A percentile compares a stretch with the other conserved stretches of the same genome.
Evolutionary conservation across 495 filamentous ascomycete genomes (phyloP).

Genomic region (Neurospora sp.): DNA sequence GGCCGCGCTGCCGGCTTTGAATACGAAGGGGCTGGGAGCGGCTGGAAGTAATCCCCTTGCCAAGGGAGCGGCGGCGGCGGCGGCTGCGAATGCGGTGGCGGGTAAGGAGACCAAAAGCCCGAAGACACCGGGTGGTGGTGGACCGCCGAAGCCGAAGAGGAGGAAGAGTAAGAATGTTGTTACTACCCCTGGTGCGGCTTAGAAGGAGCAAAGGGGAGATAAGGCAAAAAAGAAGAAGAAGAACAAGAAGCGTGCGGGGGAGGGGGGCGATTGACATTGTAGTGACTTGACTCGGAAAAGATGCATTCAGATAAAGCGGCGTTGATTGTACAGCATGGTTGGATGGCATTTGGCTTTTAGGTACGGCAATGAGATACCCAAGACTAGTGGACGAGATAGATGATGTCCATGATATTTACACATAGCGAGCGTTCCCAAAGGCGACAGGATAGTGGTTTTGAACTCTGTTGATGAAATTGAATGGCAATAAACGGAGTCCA

Average conservation of each 20-base stretch:
- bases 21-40: slow-evolving; percentile 17
- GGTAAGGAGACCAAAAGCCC: slow-evolving; percentile 40
- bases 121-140: slow-evolving; percentile 33
- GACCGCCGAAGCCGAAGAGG: slow-evolving; percentile 42
- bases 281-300: background rate
- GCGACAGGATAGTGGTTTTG: too few relatives aligned
- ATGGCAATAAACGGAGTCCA: background rate
- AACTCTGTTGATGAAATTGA: too few relatives aligned
- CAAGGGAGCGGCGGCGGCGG: slow-evolving; percentile 6
- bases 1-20: slow-evolving; percentile 19
- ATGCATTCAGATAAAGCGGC: background rate
- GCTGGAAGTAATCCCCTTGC: slow-evolving; percentile 25
- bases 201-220: background rate
- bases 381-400: background rate
- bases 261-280: background rate
- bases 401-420: background rate
- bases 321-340: background rate
- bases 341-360: background rate
- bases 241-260: background rate
- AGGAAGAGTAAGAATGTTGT: slow-evolving; percentile 49
- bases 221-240: background rate
- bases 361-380: background rate
- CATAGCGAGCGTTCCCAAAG: background rate
- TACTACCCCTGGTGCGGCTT: slow-evolving; percentile 12
- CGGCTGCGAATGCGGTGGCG: slow-evolving; percentile 9